Percentiles rank a stretch among this genome's conserved stretches.
phyloP scores from a whole-genome alignment of 2,329 filamentous ascomycete species.

The Pseudogymnoascus sp. region DNA sequence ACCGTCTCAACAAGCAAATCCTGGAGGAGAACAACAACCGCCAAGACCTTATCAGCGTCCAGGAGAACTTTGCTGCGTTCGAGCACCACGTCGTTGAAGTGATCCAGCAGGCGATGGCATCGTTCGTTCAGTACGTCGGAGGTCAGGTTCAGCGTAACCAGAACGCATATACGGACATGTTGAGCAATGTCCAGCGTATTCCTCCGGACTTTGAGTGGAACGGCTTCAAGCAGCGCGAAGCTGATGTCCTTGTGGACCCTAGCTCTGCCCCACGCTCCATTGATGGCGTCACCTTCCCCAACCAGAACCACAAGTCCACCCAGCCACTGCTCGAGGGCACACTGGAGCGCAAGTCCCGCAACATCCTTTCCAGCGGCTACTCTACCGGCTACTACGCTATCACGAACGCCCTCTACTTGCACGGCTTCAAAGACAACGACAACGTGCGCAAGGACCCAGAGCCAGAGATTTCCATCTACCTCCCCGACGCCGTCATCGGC shows the following conservation, averaged over 20 bases:
- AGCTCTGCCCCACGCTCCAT: constrained; percentile 65
- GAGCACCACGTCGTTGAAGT: constrained; percentile 78
- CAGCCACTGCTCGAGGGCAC: constrained; percentile 79
- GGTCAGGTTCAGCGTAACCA: constrained; percentile 76
- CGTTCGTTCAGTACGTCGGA: constrained; percentile 73
- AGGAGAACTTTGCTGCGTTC: constrained; percentile 80
- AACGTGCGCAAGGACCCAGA: constrained; percentile 59
- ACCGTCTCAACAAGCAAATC: constrained; percentile 84
- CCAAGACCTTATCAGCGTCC: constrained; percentile 84
- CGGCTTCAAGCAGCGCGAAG: constrained; percentile 66
- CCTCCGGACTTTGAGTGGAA: constrained; percentile 87
- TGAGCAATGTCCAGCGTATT: constrained; percentile 66
- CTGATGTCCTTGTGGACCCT: constrained; percentile 67
- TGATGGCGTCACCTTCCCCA: constrained; percentile 71
- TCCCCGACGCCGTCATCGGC: constrained; percentile 81
- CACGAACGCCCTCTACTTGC: constrained; percentile 77
- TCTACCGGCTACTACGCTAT: constrained; percentile 82
- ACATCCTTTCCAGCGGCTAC: constrained; percentile 70
- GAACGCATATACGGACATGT: constrained; percentile 75
- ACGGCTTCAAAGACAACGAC: constrained; percentile 95
- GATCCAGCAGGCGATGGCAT: constrained; percentile 71
- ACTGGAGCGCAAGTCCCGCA: constrained; percentile 82
- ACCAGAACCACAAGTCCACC: constrained; percentile 75
- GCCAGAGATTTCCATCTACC: constrained; percentile 82
- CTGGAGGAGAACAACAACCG: constrained; percentile 93